phyloP scores from a whole-genome alignment of 176 grass and related monocot species.

The Cymbopogon citratus region DNA sequence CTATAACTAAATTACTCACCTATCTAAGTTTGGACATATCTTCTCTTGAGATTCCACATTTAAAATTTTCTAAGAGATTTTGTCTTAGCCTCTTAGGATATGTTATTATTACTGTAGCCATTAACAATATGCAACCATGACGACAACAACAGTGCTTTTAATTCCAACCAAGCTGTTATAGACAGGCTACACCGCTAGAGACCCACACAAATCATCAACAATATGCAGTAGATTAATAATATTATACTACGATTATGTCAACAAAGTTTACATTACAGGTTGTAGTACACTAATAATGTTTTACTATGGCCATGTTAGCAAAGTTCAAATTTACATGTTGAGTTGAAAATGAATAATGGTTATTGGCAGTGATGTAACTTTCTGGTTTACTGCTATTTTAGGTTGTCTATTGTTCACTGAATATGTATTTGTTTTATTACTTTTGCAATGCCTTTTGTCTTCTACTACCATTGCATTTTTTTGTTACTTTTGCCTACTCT shows the following conservation, averaged over 20 bases:
- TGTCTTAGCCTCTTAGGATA: background rate
- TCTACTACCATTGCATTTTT: background rate
- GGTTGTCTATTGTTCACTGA: background rate
- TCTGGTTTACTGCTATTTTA: conserved; percentile 6
- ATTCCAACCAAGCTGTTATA: background rate
- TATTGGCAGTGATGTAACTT: conserved; percentile 16
- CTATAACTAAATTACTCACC: background rate
- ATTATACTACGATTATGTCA: conserved; percentile 1
- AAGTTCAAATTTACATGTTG: background rate
- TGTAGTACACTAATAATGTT: background rate
- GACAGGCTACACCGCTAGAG: background rate
- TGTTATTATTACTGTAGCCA: conserved; percentile 2
- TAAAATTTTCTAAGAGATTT: background rate
- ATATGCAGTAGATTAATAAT: conserved; percentile 5
- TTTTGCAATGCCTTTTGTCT: background rate
- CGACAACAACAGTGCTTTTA: background rate
- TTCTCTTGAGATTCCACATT: background rate
- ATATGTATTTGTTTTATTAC: background rate
- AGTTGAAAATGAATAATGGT: background rate
- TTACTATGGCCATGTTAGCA: conserved; percentile 8
- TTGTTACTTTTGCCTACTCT: background rate
- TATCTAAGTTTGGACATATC: conserved; percentile 13
- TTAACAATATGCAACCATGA: background rate
- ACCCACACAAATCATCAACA: background rate
- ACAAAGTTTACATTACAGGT: background rate